These are phyloP conservation scores for Elasticomyces elasticus DNA, from an alignment of 495 filamentous ascomycete genomes.

Conservation along the genomic window DNA sequence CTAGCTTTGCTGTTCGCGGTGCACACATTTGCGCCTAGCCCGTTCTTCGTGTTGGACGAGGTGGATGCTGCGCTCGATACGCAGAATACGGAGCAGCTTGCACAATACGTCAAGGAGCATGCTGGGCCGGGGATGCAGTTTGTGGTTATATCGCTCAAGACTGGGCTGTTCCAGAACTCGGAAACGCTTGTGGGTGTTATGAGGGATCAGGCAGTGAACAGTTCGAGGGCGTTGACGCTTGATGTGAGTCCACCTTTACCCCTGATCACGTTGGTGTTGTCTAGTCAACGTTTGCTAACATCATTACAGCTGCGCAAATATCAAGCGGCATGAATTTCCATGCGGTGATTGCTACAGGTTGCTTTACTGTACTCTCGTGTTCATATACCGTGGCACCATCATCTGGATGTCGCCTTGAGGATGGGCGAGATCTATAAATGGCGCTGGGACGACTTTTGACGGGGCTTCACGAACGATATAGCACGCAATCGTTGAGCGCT, in stretches of 20 bases:
- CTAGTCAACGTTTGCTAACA: too few species aligned
- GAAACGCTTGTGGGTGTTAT: slow-evolving; percentile 92
- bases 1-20: slow-evolving; percentile 92
- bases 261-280: neutral
- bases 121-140: slow-evolving; percentile 98
- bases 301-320: slow-evolving; percentile 29
- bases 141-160: slow-evolving; percentile 92
- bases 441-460: too few species aligned
- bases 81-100: slow-evolving; percentile 89
- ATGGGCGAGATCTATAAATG: too few species aligned
- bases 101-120: slow-evolving; percentile 87
- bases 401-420: too few species aligned
- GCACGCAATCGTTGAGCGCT: too few species aligned
- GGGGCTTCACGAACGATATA: too few species aligned
- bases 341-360: neutral
- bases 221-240: slow-evolving; percentile 75
- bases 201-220: slow-evolving; percentile 86
- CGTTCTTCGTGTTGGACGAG: slow-evolving; percentile 98
- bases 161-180: slow-evolving; percentile 83
- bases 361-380: neutral
- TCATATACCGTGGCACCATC: too few species aligned
- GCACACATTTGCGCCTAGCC: slow-evolving; percentile 84
- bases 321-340: slow-evolving; percentile 15
- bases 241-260: slow-evolving; percentile 60
- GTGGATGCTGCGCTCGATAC: slow-evolving; percentile 96